phyloP scores from a whole-genome alignment of 345 rosid genomes.

The Raphanus raphanistrum region DNA sequence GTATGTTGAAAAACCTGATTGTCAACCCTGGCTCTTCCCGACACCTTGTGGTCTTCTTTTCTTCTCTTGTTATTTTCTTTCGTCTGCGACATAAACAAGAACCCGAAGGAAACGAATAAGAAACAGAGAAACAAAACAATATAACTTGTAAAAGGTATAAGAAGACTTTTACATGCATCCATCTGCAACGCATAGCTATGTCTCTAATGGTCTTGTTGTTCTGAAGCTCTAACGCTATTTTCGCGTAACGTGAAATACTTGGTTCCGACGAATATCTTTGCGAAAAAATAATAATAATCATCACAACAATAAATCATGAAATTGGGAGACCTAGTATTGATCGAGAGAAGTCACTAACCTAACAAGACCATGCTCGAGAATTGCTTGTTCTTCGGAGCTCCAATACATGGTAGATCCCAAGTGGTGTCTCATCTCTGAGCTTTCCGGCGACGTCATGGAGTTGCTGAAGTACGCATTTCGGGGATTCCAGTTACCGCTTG shows the following conservation, averaged over 20 bases:
- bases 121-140: neutral
- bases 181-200: slow-evolving; percentile 74
- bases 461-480: neutral
- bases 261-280: slow-evolving; percentile 51
- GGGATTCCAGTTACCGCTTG: slow-evolving; percentile 3
- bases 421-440: neutral
- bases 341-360: slow-evolving; percentile 11
- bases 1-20: slow-evolving; percentile 47
- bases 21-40: slow-evolving; percentile 55
- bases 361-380: neutral
- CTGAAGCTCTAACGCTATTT: slow-evolving; percentile 55
- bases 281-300: neutral
- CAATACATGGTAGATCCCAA: neutral
- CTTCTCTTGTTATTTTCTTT: slow-evolving; percentile 72
- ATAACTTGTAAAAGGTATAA: slow-evolving; percentile 4
- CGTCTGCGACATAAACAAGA: slow-evolving; percentile 42
- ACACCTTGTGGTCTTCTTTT: slow-evolving; percentile 55
- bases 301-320: neutral
- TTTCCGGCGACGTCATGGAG: neutral
- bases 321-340: neutral
- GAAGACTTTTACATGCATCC: slow-evolving; percentile 56
- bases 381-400: slow-evolving; percentile 3
- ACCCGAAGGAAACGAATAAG: neutral
- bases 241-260: slow-evolving; percentile 51
- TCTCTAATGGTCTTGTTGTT: slow-evolving; percentile 74